phyloP scores from a whole-genome alignment of 306 rosid species.

The Medicago ruthenica region DNA sequence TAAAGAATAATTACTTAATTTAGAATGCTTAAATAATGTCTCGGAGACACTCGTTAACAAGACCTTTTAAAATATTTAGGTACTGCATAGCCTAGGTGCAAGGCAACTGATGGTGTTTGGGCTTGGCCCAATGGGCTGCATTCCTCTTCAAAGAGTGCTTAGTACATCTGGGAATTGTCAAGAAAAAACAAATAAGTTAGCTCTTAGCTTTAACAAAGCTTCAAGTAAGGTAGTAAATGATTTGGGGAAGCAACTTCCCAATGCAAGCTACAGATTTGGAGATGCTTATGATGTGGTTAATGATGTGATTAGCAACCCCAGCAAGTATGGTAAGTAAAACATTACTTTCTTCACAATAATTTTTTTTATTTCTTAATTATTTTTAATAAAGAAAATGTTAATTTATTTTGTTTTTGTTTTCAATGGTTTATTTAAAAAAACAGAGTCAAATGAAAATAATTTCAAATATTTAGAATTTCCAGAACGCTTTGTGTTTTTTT shows the following conservation, averaged over 20 bases:
- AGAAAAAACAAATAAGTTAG: constrained; percentile 71
- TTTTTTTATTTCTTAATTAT: not conserved
- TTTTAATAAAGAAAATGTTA: not conserved
- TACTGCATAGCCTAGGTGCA: constrained; percentile 72
- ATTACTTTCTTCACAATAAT: not conserved
- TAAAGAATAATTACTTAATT: no score
- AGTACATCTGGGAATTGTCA: constrained; percentile 70
- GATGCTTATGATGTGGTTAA: constrained; percentile 83
- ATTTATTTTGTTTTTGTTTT: not conserved
- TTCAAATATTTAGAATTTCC: no score
- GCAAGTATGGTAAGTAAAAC: constrained; percentile 56
- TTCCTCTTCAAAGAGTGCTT: constrained; percentile 87
- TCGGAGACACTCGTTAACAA: no score
- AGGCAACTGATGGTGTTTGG: constrained; percentile 90
- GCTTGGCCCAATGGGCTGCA: constrained; percentile 93
- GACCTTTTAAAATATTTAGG: constrained; percentile 38
- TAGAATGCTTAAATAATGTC: no score
- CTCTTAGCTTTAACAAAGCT: constrained; percentile 79
- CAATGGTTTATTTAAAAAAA: no score
- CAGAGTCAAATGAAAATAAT: no score
- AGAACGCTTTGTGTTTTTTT: no score
- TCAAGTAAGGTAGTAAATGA: constrained; percentile 54
- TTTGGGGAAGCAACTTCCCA: constrained; percentile 64
- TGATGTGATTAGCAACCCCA: constrained; percentile 71
- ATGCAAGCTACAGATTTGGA: constrained; percentile 75